These are phyloP conservation scores for Penicillium bialowiezense DNA, from an alignment of 495 filamentous ascomycete species.

Conservation along the genomic window DNA sequence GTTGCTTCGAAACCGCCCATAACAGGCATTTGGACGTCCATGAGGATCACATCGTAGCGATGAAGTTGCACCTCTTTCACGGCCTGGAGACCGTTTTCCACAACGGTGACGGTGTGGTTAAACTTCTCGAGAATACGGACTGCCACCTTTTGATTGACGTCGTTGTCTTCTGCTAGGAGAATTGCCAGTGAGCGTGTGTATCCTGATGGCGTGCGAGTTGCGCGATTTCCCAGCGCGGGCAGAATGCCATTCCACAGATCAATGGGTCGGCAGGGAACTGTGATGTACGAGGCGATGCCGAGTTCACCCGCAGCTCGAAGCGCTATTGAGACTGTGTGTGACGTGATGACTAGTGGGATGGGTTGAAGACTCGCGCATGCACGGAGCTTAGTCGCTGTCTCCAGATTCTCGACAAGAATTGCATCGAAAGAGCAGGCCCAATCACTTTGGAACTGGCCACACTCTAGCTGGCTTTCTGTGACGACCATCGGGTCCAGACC, in stretches of 20 bases:
- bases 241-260: conserved; percentile 93
- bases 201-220: conserved; percentile 76
- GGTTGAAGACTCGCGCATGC: conserved; percentile 80
- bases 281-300: conserved; percentile 93
- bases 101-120: conserved; percentile 66
- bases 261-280: conserved; percentile 83
- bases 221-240: conserved; percentile 83
- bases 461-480: conserved; percentile 44
- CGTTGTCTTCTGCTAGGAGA: conserved; percentile 80
- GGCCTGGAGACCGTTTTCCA: conserved; percentile 74
- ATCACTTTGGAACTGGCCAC: conserved; percentile 43
- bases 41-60: conserved; percentile 71
- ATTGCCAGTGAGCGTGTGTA: conserved; percentile 88
- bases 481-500: conserved; percentile 73
- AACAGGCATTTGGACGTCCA: conserved; percentile 86
- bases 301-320: conserved; percentile 88
- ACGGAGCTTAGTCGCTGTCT: conserved; percentile 75
- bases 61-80: conserved; percentile 60
- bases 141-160: conserved; percentile 77
- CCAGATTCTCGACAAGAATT: conserved; percentile 84
- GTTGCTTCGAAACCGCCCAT: conserved; percentile 78
- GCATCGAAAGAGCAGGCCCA: conserved; percentile 71
- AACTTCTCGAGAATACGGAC: conserved; percentile 71
- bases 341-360: conserved; percentile 83
- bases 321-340: conserved; percentile 78